phyloP scores from a whole-genome alignment of 2,329 filamentous ascomycete genomes.

The Aspergillus ochraceus region DNA sequence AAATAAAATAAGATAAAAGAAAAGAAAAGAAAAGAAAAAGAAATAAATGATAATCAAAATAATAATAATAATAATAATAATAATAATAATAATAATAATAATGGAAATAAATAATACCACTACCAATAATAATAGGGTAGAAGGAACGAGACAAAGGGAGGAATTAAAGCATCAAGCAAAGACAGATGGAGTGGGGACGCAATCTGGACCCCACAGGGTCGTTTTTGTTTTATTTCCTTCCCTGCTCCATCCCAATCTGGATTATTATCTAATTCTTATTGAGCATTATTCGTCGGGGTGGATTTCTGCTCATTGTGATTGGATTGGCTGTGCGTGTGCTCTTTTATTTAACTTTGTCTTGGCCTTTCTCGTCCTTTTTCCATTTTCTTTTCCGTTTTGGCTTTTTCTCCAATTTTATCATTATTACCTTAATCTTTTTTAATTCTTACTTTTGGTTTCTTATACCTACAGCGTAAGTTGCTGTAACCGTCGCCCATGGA shows the following conservation, averaged over 20 bases:
- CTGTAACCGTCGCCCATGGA: not conserved
- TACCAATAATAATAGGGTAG: not conserved
- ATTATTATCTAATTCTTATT: conserved; percentile 9
- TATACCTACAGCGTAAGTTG: not conserved
- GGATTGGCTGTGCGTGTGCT: not conserved
- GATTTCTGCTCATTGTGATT: not conserved
- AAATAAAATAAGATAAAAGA: too few relatives aligned
- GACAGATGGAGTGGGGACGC: conserved; percentile 19
- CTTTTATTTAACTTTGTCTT: conserved; percentile 12
- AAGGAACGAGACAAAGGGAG: conserved; percentile 10
- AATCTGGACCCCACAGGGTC: conserved; percentile 21
- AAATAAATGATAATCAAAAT: too few relatives aligned
- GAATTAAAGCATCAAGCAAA: conserved; percentile 10
- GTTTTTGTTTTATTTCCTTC: conserved; percentile 15
- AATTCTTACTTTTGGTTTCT: not conserved
- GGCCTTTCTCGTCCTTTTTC: conserved; percentile 3
- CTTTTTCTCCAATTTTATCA: not conserved
- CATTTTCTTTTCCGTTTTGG: conserved; percentile 5
- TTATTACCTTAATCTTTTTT: not conserved
- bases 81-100: too few relatives aligned
- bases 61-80: conserved; percentile 1
- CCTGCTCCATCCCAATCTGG: conserved; percentile 11
- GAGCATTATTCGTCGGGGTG: not conserved
- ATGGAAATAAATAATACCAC: not conserved
- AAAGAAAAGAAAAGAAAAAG: too few relatives aligned